Conservation (phyloP, 2,329 filamentous ascomycete species). For the Setomelanomma holmii region DNA sequence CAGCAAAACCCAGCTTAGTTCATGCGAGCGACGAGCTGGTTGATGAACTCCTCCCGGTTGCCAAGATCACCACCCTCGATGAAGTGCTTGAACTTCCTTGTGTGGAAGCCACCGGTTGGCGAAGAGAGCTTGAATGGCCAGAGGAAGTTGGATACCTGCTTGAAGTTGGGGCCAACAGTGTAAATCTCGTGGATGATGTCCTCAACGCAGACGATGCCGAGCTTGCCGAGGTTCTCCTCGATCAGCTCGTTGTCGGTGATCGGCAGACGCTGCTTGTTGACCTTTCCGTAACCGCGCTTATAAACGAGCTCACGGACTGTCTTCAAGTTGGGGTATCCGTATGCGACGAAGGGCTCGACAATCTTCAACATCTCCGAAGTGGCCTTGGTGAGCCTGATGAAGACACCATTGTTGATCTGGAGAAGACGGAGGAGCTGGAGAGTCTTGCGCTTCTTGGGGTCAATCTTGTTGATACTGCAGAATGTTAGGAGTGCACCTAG, state of each 20-base stretch:
- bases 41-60: conserved; percentile 99
- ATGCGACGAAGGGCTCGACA: conserved; percentile 98
- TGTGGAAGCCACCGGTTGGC: conserved; percentile 94
- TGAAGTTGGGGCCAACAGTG: conserved; percentile 97
- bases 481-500: conserved; percentile 8
- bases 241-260: conserved; percentile 98
- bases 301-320: conserved; percentile 98
- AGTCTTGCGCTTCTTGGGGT: conserved; percentile 99
- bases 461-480: conserved; percentile 99
- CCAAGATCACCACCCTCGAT: conserved; percentile 98
- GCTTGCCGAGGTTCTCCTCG: conserved; percentile 95
- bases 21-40: conserved; percentile 95
- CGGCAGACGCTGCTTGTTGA: conserved; percentile 97
- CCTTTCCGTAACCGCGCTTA: conserved; percentile 97
- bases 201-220: conserved; percentile 94
- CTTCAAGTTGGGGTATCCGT: conserved; percentile 99
- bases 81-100: conserved; percentile 99
- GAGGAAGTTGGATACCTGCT: conserved; percentile 99
- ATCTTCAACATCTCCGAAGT: conserved; percentile 96
- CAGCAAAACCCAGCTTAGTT: conserved; percentile 69
- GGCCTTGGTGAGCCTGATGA: conserved; percentile 97
- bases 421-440: conserved; percentile 99
- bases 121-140: conserved; percentile 99
- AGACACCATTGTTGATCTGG: conserved; percentile 99
- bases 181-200: conserved; percentile 98